Evolutionary conservation across 805 yeast species (phyloP).

Genomic region (Schizosaccharomyces pombe): ASM294v3 CU329670.1:1610501-1611000

Average conservation of each 20-base stretch:
- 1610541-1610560: slow-evolving; percentile 63
- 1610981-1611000: background rate
- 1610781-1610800: slow-evolving; percentile 42
- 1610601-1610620: slow-evolving; percentile 33
- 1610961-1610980: background rate
- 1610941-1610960: background rate
- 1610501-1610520: slow-evolving; percentile 20
- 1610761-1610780: slow-evolving; percentile 46
- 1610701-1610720: slow-evolving; percentile 41
- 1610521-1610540: slow-evolving; percentile 15
- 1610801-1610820: slow-evolving; percentile 59
- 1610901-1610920: background rate
- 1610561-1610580: slow-evolving; percentile 26
- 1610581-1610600: slow-evolving; percentile 16
- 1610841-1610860: slow-evolving; percentile 28
- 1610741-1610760: slow-evolving; percentile 51
- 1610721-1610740: slow-evolving; percentile 83
- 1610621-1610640: slow-evolving; percentile 36
- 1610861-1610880: slow-evolving; percentile 32
- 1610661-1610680: slow-evolving; percentile 60
- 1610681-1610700: slow-evolving; percentile 56
- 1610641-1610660: slow-evolving; percentile 56
- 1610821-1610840: slow-evolving; percentile 38
- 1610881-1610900: background rate
- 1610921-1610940: background rate